Conservation (phyloP, 2,329 filamentous ascomycete species). For the Fusarium sp. region DNA sequence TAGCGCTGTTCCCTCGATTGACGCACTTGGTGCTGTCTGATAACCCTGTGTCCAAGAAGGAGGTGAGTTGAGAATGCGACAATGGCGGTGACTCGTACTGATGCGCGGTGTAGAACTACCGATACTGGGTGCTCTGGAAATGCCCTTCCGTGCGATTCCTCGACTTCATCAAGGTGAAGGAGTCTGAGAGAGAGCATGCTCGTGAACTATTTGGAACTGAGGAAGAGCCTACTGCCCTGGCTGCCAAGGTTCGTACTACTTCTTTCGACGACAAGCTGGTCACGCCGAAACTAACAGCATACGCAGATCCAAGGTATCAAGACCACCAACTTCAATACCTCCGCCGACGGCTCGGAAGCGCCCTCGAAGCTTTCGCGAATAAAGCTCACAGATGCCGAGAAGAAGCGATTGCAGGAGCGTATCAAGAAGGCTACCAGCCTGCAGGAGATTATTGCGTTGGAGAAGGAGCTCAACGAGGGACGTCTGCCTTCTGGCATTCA, state of each 20-base stretch:
- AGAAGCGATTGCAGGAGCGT: constrained; percentile 83
- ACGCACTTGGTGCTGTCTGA: constrained; percentile 85
- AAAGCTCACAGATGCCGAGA: constrained; percentile 89
- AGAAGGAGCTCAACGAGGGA: constrained; percentile 93
- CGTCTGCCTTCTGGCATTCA: constrained; percentile 78
- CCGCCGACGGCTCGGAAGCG: constrained; percentile 57
- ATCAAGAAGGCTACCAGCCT: constrained; percentile 90
- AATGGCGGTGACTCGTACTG: constrained; percentile 1
- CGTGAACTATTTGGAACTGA: constrained; percentile 84
- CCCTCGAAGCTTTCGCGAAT: constrained; percentile 77
- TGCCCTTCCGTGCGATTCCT: constrained; percentile 88
- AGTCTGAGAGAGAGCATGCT: constrained; percentile 81
- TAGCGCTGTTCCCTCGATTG: constrained; percentile 74
- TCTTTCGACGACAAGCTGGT: not conserved
- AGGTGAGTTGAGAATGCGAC: constrained; percentile 69
- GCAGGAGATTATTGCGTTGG: constrained; percentile 87
- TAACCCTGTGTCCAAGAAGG: constrained; percentile 91
- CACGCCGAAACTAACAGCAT: constrained; percentile 16
- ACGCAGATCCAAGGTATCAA: constrained; percentile 82
- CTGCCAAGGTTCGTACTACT: constrained; percentile 67
- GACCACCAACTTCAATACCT: constrained; percentile 75
- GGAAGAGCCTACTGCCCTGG: constrained; percentile 82
- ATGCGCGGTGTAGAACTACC: constrained; percentile 75
- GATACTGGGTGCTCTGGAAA: constrained; percentile 90
- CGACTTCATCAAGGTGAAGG: constrained; percentile 91